These are phyloP conservation scores for Kwoniella newhampshirensis DNA, from an alignment of 768 basidiomycete species.

Conservation along the genomic window DNA sequence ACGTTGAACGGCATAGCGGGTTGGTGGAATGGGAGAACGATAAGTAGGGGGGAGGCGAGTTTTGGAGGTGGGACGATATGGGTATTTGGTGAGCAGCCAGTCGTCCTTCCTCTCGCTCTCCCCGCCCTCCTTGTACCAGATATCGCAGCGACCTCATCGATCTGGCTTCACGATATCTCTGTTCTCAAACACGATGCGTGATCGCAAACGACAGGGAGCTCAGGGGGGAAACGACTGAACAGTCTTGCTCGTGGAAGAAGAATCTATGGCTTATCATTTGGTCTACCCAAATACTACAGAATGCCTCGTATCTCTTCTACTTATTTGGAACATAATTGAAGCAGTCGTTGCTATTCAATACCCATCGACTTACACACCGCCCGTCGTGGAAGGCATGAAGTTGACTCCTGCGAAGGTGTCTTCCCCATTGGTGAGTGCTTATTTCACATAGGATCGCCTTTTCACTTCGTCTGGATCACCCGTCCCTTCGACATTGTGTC, in stretches of 20 bases:
- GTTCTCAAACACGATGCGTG: too few relatives aligned
- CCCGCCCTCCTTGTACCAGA: too few relatives aligned
- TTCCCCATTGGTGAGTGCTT: constrained; percentile 39
- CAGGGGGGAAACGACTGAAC: too few relatives aligned
- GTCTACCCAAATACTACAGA: constrained; percentile 17
- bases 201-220: too few relatives aligned
- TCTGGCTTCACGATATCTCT: not conserved
- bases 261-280: too few relatives aligned
- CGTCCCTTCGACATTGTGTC: too few relatives aligned
- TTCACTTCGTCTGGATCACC: too few relatives aligned
- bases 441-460: too few relatives aligned
- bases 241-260: too few relatives aligned
- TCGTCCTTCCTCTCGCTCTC: too few relatives aligned
- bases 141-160: too few relatives aligned
- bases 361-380: constrained; percentile 8
- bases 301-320: constrained; percentile 15
- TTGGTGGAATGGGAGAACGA: constrained; percentile 1
- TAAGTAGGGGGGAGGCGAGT: constrained; percentile 16
- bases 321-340: constrained; percentile 34
- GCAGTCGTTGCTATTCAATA: constrained; percentile 21
- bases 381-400: constrained; percentile 13
- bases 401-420: constrained; percentile 32
- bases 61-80: constrained; percentile 13
- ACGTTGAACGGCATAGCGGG: constrained; percentile 21
- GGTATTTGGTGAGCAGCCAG: constrained; percentile 26